These are phyloP conservation scores for Westerdykella aurantiaca DNA, from an alignment of 2,329 filamentous ascomycete species.

Conservation along the genomic window DNA sequence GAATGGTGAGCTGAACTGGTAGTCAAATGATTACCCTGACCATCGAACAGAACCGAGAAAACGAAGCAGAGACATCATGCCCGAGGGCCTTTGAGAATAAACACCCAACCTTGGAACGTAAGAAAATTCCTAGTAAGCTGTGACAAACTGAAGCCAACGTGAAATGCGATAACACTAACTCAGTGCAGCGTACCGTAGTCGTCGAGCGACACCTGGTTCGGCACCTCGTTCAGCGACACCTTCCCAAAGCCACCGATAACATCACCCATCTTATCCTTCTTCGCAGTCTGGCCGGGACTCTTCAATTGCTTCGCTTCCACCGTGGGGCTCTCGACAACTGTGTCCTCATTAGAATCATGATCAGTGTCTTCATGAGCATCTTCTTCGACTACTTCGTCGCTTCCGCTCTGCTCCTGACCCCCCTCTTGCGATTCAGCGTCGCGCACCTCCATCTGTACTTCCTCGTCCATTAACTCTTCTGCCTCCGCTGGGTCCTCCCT, in stretches of 20 bases:
- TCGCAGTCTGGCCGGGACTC: conserved; percentile 2
- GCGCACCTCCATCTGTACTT: conserved; percentile 30
- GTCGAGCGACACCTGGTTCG: conserved; percentile 24
- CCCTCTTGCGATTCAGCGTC: conserved; percentile 15
- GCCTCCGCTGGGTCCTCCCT: conserved; percentile 40
- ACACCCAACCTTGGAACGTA: too few species aligned
- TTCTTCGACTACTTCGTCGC: conserved; percentile 16
- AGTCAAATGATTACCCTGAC: too few species aligned
- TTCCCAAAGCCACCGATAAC: conserved; percentile 20
- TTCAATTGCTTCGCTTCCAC: conserved; percentile 5
- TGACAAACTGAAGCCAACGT: too few species aligned
- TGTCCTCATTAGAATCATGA: conserved; percentile 17
- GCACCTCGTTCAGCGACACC: conserved; percentile 23
- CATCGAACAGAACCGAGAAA: too few species aligned
- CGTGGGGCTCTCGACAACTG: conserved; percentile 18
- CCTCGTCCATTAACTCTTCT: conserved; percentile 33
- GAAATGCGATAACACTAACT: not conserved
- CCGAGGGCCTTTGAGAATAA: too few species aligned
- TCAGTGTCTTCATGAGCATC: conserved; percentile 23
- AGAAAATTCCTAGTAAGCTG: too few species aligned
- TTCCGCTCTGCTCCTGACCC: conserved; percentile 4
- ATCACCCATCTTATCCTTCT: conserved; percentile 14
- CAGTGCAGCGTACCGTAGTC: conserved; percentile 27
- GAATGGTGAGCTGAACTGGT: too few species aligned
- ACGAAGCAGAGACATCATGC: too few species aligned